Percentiles rank a stretch among this genome's conserved stretches.
Evolutionary conservation across 495 filamentous ascomycete species (phyloP).

Genomic region (Cetradonia linearis): DNA sequence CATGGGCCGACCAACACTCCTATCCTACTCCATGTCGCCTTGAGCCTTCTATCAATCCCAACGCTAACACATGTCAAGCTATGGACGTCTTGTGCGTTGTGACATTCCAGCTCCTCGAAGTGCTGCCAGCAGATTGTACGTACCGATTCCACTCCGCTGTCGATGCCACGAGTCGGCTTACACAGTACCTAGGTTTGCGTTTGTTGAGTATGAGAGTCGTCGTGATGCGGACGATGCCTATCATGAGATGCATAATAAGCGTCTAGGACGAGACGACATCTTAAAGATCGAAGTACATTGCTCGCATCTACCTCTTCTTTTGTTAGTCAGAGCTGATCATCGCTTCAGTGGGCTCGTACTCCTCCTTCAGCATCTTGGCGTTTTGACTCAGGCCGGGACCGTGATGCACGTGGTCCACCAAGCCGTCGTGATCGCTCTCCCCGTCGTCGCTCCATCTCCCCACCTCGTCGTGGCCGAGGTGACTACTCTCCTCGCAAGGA

Average conservation of each 20-base stretch:
- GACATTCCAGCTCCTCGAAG: constrained; percentile 95
- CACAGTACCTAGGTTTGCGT: constrained; percentile 66
- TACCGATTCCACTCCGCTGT: constrained; percentile 24
- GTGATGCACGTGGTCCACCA: constrained; percentile 51
- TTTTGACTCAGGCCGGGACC: constrained; percentile 80
- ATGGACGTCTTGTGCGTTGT: constrained; percentile 95
- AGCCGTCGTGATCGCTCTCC: constrained; percentile 56
- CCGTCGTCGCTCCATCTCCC: constrained; percentile 63
- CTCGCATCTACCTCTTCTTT: neutral
- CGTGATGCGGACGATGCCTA: constrained; percentile 99
- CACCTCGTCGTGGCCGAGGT: constrained; percentile 63
- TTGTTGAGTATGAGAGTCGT: constrained; percentile 98
- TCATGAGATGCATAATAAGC: constrained; percentile 99
- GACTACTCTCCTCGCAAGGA: constrained; percentile 88
- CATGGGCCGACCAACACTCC: neutral
- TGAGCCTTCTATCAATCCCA: constrained; percentile 8
- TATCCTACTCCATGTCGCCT: neutral
- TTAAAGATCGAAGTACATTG: constrained; percentile 86
- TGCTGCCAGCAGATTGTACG: constrained; percentile 87
- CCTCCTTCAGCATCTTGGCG: constrained; percentile 97
- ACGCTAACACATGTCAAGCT: constrained; percentile 43
- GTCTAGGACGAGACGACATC: constrained; percentile 88
- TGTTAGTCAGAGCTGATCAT: constrained; percentile 16
- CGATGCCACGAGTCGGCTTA: constrained; percentile 15
- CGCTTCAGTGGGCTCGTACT: constrained; percentile 83